Percentiles rank a stretch among this genome's conserved stretches.
Conservation (phyloP, 139 green algal genomes). For the Mychonastes homosphaera region DNA sequence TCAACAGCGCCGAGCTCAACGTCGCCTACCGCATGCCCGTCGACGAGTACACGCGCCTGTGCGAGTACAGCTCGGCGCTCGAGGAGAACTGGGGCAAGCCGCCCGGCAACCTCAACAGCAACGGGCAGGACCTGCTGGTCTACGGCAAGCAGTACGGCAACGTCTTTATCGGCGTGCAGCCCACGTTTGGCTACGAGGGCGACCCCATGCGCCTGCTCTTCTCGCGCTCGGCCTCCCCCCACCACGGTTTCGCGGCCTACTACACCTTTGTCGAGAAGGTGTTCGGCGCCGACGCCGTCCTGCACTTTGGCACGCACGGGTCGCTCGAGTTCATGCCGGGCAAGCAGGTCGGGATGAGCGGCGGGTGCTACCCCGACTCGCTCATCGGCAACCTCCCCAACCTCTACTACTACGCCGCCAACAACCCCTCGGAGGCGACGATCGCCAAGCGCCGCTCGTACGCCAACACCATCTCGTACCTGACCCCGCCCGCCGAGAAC, state of each 20-base stretch:
- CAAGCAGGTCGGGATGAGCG: slow-evolving; percentile 95
- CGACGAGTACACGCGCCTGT: slow-evolving; percentile 82
- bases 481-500: slow-evolving; percentile 97
- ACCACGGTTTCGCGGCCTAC: slow-evolving; percentile 98
- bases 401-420: slow-evolving; percentile 99
- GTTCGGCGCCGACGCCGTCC: slow-evolving; percentile 92
- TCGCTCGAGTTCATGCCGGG: slow-evolving; percentile 99
- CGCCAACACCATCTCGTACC: slow-evolving; percentile 99
- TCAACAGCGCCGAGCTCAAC: slow-evolving; percentile 91
- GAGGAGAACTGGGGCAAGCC: slow-evolving; percentile 99
- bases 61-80: slow-evolving; percentile 80
- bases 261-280: slow-evolving; percentile 98
- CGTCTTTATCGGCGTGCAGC: slow-evolving; percentile 99
- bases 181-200: slow-evolving; percentile 98
- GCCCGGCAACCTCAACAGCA: slow-evolving; percentile 91
- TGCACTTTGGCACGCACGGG: slow-evolving; percentile 99
- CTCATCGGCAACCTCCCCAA: slow-evolving; percentile 97
- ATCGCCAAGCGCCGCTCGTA: slow-evolving; percentile 98
- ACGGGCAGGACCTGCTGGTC: slow-evolving; percentile 92
- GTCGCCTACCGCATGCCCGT: slow-evolving; percentile 91
- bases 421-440: slow-evolving; percentile 98
- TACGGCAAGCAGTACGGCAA: slow-evolving; percentile 97
- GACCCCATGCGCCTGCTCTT: slow-evolving; percentile 99
- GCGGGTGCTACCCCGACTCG: slow-evolving; percentile 93
- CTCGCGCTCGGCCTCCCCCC: slow-evolving; percentile 79